A percentile compares a stretch with the other conserved stretches of the same genome.
Conservation (phyloP, 352 stramenopile species). For the Peronospora tabacina region DNA sequence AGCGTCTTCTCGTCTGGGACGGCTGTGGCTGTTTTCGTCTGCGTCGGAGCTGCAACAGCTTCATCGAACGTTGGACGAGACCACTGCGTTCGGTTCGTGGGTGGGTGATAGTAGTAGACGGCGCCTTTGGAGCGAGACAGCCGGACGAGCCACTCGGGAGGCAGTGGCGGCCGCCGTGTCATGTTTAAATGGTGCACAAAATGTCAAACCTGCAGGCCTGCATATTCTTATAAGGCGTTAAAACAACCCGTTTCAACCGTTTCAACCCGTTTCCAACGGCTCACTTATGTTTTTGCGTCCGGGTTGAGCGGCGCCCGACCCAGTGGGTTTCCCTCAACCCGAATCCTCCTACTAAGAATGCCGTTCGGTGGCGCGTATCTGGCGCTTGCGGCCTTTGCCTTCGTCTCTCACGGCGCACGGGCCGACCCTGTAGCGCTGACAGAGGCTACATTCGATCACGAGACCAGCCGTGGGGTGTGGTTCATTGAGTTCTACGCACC, state of each 20-base stretch:
- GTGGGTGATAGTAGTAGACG: constrained; percentile 61
- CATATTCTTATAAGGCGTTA: too few species aligned
- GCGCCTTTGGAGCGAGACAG: constrained; percentile 63
- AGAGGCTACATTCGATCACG: constrained; percentile 50
- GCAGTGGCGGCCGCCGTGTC: constrained; percentile 21
- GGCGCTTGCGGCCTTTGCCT: constrained; percentile 26
- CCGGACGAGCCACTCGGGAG: constrained; percentile 48
- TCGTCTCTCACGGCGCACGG: constrained; percentile 15
- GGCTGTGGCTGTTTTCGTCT: background rate
- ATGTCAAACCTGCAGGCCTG: constrained; percentile 6
- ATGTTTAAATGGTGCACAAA: constrained; percentile 3
- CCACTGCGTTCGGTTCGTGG: constrained; percentile 51
- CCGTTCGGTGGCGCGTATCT: constrained; percentile 15
- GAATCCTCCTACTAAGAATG: constrained; percentile 6
- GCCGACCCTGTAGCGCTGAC: constrained; percentile 32
- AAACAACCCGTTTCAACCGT: too few species aligned
- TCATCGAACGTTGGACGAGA: constrained; percentile 30
- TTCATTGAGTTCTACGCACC: constrained; percentile 84
- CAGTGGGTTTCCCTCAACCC: too few species aligned
- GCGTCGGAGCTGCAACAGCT: background rate
- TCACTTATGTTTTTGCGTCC: too few species aligned
- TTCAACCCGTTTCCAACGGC: too few species aligned
- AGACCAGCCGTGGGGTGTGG: constrained; percentile 51
- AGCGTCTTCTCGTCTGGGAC: background rate
- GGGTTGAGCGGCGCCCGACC: too few species aligned